Evolutionary conservation across 805 yeast genomes (phyloP), one percentile per base, ranked within the genome.

Genomic region (Kuraishia cidri): DNA sequence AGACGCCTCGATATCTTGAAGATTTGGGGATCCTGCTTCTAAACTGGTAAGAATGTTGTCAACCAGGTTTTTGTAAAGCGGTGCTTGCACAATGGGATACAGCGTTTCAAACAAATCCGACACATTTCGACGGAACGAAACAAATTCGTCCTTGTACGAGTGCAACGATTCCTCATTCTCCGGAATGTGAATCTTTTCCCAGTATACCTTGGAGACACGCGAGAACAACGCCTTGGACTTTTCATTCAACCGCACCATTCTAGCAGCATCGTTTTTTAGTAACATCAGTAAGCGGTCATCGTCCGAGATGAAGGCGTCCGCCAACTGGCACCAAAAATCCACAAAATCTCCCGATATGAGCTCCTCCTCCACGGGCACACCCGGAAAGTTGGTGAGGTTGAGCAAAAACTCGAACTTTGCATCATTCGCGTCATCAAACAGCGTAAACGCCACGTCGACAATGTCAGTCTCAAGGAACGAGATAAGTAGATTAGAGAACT

Each of bases 31-130:
- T 2, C 36, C 15, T 31, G 37, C 37, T 16, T 29, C 24, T 9
- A 57, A 32, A 22, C 50, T 48, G 1, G 43, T 35, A 4, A 53
- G 36, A 2, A 72, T 52, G 22, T 59, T 60, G 6, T 47, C 43
- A 1, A 60, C 43, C 19, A 83, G 50, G 14, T 54, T 61, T 4
- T 60, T 57, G 40, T 70, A 72, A 24, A 84, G 51, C 2, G 65
- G 56, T 0, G 52, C 34, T 24, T 82, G 84, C 24, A 85, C 62
- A 4, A 83, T 60, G 1, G 86, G 72, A 59, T 79, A 84, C 2
- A 79, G 54, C 0, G 74, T 62, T 34, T 86, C 92, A 41, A 84
- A 72, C 24, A 88, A 63, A 43, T 92, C 97, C 1, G 79, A 70
- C 7, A 81, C 79, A 39, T 81, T 90, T 21, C 72, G 58, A 43